Conservation (phyloP, 257 asterid species). For the Przewalskia tangutica region DNA sequence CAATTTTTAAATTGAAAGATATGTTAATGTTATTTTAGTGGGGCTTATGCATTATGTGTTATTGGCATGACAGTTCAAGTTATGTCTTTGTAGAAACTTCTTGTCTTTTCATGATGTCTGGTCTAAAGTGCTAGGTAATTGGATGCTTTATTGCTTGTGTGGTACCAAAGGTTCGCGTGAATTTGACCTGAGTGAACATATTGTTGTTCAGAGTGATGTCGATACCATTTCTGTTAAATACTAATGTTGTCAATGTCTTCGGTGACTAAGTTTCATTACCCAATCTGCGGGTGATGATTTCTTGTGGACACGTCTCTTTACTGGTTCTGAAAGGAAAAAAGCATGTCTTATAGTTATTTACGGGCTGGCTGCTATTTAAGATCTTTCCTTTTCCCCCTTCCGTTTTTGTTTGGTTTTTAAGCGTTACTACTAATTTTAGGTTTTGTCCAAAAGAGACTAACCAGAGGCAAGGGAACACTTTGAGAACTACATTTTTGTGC, state of each 20-base stretch:
- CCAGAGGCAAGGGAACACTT: neutral
- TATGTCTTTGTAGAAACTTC: neutral
- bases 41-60: neutral
- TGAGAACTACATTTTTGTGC: neutral
- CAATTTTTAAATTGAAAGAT: neutral
- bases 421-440: neutral
- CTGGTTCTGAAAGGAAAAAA: neutral
- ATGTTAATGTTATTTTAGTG: neutral
- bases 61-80: neutral
- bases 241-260: neutral
- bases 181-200: neutral
- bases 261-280: neutral
- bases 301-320: neutral
- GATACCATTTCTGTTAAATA: neutral
- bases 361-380: neutral
- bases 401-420: neutral
- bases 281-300: neutral
- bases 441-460: neutral
- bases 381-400: neutral
- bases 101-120: neutral
- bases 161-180: neutral
- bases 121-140: neutral
- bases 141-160: neutral
- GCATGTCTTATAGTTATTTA: neutral
- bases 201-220: neutral